Evolutionary conservation across 306 rosid species (phyloP), one percentile per base, ranked within the genome.

Genomic region (Ammopiptanthus mongolicus): DNA sequence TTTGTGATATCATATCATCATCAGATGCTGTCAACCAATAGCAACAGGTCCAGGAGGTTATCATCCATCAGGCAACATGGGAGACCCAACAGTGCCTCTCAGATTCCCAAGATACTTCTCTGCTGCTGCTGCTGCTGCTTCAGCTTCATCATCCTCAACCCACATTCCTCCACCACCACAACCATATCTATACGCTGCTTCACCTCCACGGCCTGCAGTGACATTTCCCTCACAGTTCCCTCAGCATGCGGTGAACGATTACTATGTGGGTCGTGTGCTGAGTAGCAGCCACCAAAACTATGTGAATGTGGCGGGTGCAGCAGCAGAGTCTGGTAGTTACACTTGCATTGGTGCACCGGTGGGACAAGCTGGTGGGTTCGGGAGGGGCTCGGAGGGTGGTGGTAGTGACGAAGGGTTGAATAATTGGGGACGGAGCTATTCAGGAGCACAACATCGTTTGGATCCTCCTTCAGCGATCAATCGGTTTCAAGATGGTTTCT

Each of bases 311-410:
- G 53, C 64, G 5, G 56, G 39, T 2, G 18, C 34, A 12, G 17
- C 58, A 47, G 61, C 9, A 10, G 48, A 6, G 65, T 31, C 28
- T 67, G 78, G 47, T 5, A 84, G 65, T 78, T 90, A 87, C 81
- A 88, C 95, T 2, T 90, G 95, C 82, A 87, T 93, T n/a, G 97
- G 97, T 9, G 98, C 98, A 62, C 98, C 98, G 5, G 91, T 95
- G 12, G 93, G 93, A 13, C 92, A 85, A 39, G n/a, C n/a, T n/a
- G n/a, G n/a, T n/a, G 87, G 84, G 5, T 82, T 78, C 5, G 39
- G 36, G 5, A 44, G 46, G 5, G 65, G 81, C 22, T n/a, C n/a
- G n/a, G n/a, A n/a, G n/a, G n/a, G n/a, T n/a, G n/a, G n/a, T n/a
- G n/a, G n/a, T n/a, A n/a, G n/a, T n/a, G n/a, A n/a, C n/a, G n/a